phyloP scores from a whole-genome alignment of 2,329 filamentous ascomycete species.

The Thielaviopsis cerberus region DNA sequence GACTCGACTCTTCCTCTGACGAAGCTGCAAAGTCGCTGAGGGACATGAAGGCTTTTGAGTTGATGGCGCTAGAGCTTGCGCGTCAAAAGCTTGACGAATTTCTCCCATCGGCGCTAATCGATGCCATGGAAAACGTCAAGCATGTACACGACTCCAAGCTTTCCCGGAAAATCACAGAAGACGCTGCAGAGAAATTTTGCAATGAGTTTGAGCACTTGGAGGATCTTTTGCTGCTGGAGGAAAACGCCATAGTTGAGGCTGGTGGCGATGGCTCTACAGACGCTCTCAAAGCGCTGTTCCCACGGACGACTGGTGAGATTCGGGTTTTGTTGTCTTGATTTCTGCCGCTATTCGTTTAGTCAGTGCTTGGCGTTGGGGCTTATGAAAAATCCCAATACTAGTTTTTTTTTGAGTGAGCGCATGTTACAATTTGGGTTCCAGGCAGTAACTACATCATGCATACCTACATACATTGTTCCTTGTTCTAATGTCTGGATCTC shows the following conservation, averaged over 20 bases:
- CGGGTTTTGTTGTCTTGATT: constrained; percentile 33
- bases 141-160: constrained; percentile 53
- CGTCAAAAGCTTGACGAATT: constrained; percentile 76
- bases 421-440: too few species aligned
- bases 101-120: constrained; percentile 78
- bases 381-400: background rate
- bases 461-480: too few species aligned
- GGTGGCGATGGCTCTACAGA: constrained; percentile 17
- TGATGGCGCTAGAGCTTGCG: constrained; percentile 40
- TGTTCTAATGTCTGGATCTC: too few species aligned
- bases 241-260: constrained; percentile 16
- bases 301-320: constrained; percentile 41
- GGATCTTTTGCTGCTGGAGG: constrained; percentile 27
- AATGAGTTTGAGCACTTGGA: constrained; percentile 55
- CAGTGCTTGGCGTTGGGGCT: background rate
- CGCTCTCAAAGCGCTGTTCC: constrained; percentile 30
- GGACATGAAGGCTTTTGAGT: constrained; percentile 37
- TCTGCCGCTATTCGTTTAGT: background rate
- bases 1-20: constrained; percentile 25
- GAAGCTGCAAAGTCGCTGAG: constrained; percentile 24
- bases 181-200: constrained; percentile 70
- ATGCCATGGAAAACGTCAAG: constrained; percentile 67
- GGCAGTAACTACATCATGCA: too few species aligned
- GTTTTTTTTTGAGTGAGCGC: background rate
- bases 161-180: constrained; percentile 59